Percentiles rank a stretch among this genome's conserved stretches.
Evolutionary conservation across 225 moss, liverwort and hornwort species (phyloP).

Genomic region (Takakia lepidozioides): DNA sequence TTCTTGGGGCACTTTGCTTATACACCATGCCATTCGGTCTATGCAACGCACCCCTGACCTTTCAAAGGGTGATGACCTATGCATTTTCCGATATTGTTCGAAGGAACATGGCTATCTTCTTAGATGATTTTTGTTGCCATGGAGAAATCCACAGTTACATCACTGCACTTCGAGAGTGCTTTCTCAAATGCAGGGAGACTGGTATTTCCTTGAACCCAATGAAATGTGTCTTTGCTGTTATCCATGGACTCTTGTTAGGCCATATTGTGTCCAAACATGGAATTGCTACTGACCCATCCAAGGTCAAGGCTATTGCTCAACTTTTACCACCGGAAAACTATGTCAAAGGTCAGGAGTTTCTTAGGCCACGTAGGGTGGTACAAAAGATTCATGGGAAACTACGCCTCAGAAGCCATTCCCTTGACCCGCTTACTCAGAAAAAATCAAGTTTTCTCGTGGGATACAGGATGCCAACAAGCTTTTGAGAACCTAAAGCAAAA

Average conservation of each 20-base stretch:
- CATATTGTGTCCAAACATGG: neutral
- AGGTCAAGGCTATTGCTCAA: neutral
- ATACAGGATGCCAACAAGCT: neutral
- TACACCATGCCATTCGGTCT: neutral
- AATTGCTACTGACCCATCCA: neutral
- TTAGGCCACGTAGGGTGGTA: neutral
- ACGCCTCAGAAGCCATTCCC: neutral
- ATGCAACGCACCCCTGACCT: neutral
- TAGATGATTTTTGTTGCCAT: conserved; percentile 2
- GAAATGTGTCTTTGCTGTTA: too few species aligned
- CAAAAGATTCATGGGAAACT: neutral
- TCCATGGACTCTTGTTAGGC: neutral
- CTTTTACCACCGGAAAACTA: neutral
- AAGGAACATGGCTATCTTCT: neutral
- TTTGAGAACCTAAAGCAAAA: neutral
- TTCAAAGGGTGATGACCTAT: conserved; percentile 1
- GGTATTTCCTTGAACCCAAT: neutral
- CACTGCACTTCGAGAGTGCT: neutral
- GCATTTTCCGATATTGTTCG: conserved; percentile 1
- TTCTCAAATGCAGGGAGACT: neutral
- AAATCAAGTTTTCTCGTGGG: neutral
- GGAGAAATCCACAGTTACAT: neutral
- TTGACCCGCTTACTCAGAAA: neutral
- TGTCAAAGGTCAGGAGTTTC: neutral
- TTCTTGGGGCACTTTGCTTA: conserved; percentile 9